phyloP scores from a whole-genome alignment of 495 filamentous ascomycete species.

The Annulohypoxylon maeteangense region DNA sequence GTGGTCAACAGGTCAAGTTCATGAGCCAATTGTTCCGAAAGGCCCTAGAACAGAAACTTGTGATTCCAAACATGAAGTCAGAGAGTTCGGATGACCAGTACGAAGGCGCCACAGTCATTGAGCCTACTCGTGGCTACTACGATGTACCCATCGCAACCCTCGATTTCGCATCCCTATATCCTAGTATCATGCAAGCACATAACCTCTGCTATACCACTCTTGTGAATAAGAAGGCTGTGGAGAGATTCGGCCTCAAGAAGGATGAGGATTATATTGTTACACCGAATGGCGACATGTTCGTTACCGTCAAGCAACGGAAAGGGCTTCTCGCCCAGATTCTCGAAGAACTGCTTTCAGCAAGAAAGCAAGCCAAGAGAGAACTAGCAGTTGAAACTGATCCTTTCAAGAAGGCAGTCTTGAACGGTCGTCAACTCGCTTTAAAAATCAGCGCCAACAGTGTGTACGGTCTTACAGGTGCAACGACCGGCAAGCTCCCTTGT shows the following conservation, averaged over 20 bases:
- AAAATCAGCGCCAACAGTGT: slow-evolving; percentile 98
- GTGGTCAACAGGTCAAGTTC: slow-evolving; percentile 97
- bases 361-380: slow-evolving; percentile 94
- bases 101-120: slow-evolving; percentile 97
- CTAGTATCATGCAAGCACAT: slow-evolving; percentile 98
- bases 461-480: slow-evolving; percentile 96
- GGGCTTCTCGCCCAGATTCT: slow-evolving; percentile 94
- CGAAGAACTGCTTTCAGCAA: slow-evolving; percentile 85
- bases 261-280: slow-evolving; percentile 97
- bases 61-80: slow-evolving; percentile 83
- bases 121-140: slow-evolving; percentile 91
- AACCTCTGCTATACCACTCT: slow-evolving; percentile 98
- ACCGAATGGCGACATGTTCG: slow-evolving; percentile 93
- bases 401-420: slow-evolving; percentile 97
- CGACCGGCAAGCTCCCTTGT: slow-evolving; percentile 94
- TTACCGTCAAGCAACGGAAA: slow-evolving; percentile 87
- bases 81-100: slow-evolving; percentile 84
- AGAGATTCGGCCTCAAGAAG: slow-evolving; percentile 76
- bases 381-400: slow-evolving; percentile 90
- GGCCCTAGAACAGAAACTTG: slow-evolving; percentile 87
- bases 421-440: slow-evolving; percentile 95
- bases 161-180: slow-evolving; percentile 98
- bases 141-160: slow-evolving; percentile 94
- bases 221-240: slow-evolving; percentile 80
- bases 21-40: slow-evolving; percentile 97